Conservation (phyloP, 2,329 filamentous ascomycete genomes). For the Endothia cerciana region DNA sequence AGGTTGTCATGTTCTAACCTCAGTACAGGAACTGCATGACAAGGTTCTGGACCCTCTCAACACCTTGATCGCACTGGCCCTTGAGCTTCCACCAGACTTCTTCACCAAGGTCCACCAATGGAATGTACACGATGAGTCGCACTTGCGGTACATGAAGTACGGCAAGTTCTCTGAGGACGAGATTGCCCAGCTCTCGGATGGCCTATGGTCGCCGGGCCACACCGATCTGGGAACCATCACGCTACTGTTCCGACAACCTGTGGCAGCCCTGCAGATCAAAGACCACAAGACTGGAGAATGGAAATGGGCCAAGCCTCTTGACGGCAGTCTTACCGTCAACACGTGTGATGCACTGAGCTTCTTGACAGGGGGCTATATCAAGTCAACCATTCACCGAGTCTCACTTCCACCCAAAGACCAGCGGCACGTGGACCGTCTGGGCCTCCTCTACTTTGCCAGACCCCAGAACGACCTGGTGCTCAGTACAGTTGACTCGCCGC, state of each 20-base stretch:
- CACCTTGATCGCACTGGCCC: conserved; percentile 59
- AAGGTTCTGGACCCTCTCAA: conserved; percentile 56
- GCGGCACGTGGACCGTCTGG: conserved; percentile 50
- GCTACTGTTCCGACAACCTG: conserved; percentile 57
- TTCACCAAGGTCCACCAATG: conserved; percentile 54
- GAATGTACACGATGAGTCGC: conserved; percentile 54
- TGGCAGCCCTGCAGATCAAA: conserved; percentile 55
- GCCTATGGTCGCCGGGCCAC: conserved; percentile 46
- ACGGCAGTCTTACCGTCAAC: conserved; percentile 53
- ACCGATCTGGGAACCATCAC: conserved; percentile 58
- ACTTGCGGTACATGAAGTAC: conserved; percentile 65
- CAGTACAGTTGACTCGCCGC: conserved; percentile 43
- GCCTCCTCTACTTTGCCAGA: conserved; percentile 56
- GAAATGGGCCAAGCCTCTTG: conserved; percentile 49
- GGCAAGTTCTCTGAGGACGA: conserved; percentile 49
- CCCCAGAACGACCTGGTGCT: conserved; percentile 45
- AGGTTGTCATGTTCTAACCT: background rate
- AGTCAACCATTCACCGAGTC: conserved; percentile 43
- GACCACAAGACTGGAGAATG: conserved; percentile 46
- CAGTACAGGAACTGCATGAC: conserved; percentile 42
- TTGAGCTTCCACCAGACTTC: conserved; percentile 60
- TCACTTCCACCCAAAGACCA: conserved; percentile 46
- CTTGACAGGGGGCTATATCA: conserved; percentile 48
- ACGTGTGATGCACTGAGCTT: conserved; percentile 48
- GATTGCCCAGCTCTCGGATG: conserved; percentile 49